A percentile compares a stretch with the other conserved stretches of the same genome.
Evolutionary conservation across 1,139 yeast genomes (phyloP).

Genomic region (Kodamaea sp.): DNA sequence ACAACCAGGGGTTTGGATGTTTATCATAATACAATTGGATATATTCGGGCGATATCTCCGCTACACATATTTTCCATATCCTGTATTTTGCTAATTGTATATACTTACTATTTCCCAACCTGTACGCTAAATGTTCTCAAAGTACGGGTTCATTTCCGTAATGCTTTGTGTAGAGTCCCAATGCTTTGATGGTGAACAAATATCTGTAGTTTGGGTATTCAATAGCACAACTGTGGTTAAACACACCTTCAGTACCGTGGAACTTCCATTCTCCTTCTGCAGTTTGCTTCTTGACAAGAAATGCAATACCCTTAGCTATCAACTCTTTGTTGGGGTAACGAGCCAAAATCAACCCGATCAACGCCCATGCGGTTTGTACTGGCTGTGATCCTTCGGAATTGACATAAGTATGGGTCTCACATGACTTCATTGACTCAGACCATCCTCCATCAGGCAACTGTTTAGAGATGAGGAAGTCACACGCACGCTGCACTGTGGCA

Average conservation of each 20-base stretch:
- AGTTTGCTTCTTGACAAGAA: slow-evolving; percentile 69
- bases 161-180: slow-evolving; percentile 66
- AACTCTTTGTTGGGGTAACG: slow-evolving; percentile 71
- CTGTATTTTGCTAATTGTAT: too few species aligned
- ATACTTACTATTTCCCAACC: too few species aligned
- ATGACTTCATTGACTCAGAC: slow-evolving; percentile 87
- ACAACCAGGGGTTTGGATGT: too few species aligned
- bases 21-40: too few species aligned
- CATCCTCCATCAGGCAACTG: slow-evolving; percentile 94
- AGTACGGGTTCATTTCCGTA: slow-evolving; percentile 24
- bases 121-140: background rate
- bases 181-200: slow-evolving; percentile 87
- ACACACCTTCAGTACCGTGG: slow-evolving; percentile 92
- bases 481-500: slow-evolving; percentile 66
- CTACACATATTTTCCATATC: too few species aligned
- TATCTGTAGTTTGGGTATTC: slow-evolving; percentile 95
- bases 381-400: slow-evolving; percentile 58
- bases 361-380: slow-evolving; percentile 93
- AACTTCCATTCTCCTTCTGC: slow-evolving; percentile 82
- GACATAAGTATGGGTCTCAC: slow-evolving; percentile 83
- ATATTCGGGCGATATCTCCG: too few species aligned
- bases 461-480: slow-evolving; percentile 76
- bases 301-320: slow-evolving; percentile 61
- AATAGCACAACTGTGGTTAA: slow-evolving; percentile 88
- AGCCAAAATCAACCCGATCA: slow-evolving; percentile 79